Conservation (phyloP, 495 filamentous ascomycete species). For the Penicillium maclennaniae region DNA sequence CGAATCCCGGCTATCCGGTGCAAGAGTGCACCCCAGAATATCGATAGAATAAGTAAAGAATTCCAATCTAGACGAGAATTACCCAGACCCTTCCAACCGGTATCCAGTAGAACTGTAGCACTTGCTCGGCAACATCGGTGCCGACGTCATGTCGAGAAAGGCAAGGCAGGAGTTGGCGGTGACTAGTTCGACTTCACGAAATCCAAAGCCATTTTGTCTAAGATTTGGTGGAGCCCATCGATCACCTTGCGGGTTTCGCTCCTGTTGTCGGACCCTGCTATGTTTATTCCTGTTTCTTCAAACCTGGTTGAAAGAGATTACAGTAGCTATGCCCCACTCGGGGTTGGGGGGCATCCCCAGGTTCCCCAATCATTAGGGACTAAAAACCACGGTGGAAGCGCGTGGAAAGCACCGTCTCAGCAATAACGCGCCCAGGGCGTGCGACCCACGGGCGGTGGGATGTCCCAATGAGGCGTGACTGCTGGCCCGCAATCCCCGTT, state of each 20-base stretch:
- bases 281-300: background rate
- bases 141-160: background rate
- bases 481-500: conserved; percentile 28
- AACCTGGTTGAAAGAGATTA: background rate
- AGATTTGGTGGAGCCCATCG: background rate
- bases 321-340: no score
- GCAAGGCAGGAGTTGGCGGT: background rate
- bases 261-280: background rate
- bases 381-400: conserved; percentile 14
- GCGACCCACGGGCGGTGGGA: conserved; percentile 9
- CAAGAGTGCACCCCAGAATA: background rate
- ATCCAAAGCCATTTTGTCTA: background rate
- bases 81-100: background rate
- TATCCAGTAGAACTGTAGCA: background rate
- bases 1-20: background rate
- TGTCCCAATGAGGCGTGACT: background rate
- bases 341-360: conserved; percentile 1
- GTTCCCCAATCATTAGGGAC: conserved; percentile 8
- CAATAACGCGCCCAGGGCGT: background rate
- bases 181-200: background rate
- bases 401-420: conserved; percentile 10
- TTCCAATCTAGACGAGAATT: background rate
- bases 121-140: background rate
- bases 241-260: background rate
- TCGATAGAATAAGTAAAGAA: background rate